These are phyloP conservation scores for Eimeria acervulina DNA, from an alignment of 169 alveolate genomes.

Conservation along the genomic window DNA sequence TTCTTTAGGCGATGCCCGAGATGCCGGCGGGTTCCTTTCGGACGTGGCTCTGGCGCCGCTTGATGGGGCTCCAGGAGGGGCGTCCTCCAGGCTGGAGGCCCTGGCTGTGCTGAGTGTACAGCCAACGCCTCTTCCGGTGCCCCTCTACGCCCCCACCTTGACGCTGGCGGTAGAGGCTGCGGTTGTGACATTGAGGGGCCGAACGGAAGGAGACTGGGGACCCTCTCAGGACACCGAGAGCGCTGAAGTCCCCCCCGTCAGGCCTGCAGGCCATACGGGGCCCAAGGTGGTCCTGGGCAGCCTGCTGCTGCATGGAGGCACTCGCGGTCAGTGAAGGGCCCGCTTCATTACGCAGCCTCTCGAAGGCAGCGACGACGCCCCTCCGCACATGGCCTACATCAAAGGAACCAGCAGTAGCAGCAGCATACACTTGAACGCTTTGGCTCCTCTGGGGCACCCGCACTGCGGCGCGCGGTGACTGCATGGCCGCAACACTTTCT, in stretches of 20 bases:
- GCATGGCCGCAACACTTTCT: no score
- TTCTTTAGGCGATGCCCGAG: neutral
- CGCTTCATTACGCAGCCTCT: neutral
- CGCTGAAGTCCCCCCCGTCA: neutral
- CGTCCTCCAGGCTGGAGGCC: slow-evolving; percentile 23
- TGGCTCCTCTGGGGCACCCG: no score
- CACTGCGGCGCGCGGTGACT: no score
- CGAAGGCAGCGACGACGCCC: no score
- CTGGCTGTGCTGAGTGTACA: slow-evolving; percentile 62
- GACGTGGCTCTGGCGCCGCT: neutral
- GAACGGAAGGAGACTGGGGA: neutral
- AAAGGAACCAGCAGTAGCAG: no score
- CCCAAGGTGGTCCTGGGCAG: slow-evolving; percentile 55
- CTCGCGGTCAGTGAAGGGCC: slow-evolving; percentile 23
- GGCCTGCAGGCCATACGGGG: neutral
- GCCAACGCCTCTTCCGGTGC: slow-evolving; percentile 66
- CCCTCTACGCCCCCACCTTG: slow-evolving; percentile 58
- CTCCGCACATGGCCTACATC: no score
- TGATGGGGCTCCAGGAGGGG: slow-evolving; percentile 12
- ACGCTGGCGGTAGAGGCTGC: slow-evolving; percentile 54
- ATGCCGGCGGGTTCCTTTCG: neutral
- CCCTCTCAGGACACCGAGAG: neutral
- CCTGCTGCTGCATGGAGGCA: slow-evolving; percentile 71
- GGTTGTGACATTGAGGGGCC: slow-evolving; percentile 8
- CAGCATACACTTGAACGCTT: no score